Conservation (phyloP, 208 protist species). For the Wallacemonas sp. region DNA sequence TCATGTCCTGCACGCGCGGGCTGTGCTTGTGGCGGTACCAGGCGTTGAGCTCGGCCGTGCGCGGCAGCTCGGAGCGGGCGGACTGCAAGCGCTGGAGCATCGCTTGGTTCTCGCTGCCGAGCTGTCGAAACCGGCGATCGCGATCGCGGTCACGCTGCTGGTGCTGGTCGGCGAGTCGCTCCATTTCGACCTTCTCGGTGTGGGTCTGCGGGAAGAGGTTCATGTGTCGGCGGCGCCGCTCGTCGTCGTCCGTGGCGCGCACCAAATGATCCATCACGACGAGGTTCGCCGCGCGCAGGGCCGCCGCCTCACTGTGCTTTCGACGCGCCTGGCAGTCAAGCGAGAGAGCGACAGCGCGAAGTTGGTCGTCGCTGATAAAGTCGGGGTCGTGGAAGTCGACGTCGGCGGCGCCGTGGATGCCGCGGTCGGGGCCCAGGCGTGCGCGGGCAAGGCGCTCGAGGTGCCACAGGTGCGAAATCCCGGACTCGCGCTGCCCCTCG, state of each 20-base stretch:
- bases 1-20: slow-evolving; percentile 38
- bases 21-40: slow-evolving; percentile 59
- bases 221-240: slow-evolving; percentile 42
- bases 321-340: slow-evolving; percentile 42
- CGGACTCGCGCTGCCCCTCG: slow-evolving; percentile 35
- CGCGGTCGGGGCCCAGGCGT: slow-evolving; percentile 37
- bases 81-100: slow-evolving; percentile 43
- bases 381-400: slow-evolving; percentile 53
- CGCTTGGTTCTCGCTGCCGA: slow-evolving; percentile 32
- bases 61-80: slow-evolving; percentile 25
- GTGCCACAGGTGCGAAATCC: slow-evolving; percentile 69
- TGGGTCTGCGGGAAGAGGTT: slow-evolving; percentile 36
- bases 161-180: slow-evolving; percentile 43
- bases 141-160: slow-evolving; percentile 31
- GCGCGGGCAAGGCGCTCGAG: slow-evolving; percentile 52
- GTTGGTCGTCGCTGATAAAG: slow-evolving; percentile 27
- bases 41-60: slow-evolving; percentile 37
- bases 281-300: slow-evolving; percentile 38
- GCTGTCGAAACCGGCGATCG: slow-evolving; percentile 6
- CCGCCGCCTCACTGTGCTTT: slow-evolving; percentile 40
- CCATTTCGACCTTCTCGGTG: slow-evolving; percentile 28
- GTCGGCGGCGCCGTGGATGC: slow-evolving; percentile 47
- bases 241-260: slow-evolving; percentile 29
- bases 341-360: slow-evolving; percentile 15
- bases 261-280: slow-evolving; percentile 36